Percentiles rank a stretch among this genome's conserved stretches.
phyloP scores from a whole-genome alignment of 768 basidiomycete genomes.

The Amanita muscaria region DNA sequence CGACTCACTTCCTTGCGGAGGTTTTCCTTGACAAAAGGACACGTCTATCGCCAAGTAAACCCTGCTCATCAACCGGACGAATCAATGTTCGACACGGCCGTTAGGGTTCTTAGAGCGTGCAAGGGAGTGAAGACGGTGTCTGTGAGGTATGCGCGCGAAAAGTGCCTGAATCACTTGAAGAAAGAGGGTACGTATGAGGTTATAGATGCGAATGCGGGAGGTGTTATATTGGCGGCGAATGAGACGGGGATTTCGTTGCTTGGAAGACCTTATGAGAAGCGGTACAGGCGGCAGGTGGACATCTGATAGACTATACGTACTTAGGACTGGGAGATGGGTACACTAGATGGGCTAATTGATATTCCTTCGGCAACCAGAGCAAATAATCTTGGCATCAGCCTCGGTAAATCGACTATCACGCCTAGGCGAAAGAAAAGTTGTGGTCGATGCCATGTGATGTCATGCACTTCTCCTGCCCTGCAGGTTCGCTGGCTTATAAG shows the following conservation, averaged over 20 bases:
- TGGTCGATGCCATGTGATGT: no score
- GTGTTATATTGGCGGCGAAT: slow-evolving; percentile 8
- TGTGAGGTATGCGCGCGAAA: slow-evolving; percentile 40
- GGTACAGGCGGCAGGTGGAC: slow-evolving; percentile 18
- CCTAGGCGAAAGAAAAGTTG: no score
- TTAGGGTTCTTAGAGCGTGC: slow-evolving; percentile 26
- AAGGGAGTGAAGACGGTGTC: slow-evolving; percentile 32
- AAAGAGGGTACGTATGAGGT: slow-evolving; percentile 35
- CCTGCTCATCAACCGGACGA: slow-evolving; percentile 27
- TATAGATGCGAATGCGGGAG: background rate
- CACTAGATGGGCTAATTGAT: no score
- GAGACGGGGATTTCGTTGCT: slow-evolving; percentile 36
- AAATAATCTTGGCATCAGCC: no score
- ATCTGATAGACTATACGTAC: background rate
- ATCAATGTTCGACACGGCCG: slow-evolving; percentile 34
- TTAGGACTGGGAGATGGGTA: no score
- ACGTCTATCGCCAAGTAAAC: slow-evolving; percentile 33
- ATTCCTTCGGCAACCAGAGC: no score
- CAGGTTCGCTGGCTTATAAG: no score
- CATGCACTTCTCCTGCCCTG: no score
- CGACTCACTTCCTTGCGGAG: slow-evolving; percentile 32
- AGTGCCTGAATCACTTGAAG: slow-evolving; percentile 39
- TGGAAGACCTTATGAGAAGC: slow-evolving; percentile 30
- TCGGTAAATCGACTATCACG: no score
- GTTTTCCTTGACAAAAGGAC: slow-evolving; percentile 42